Evolutionary conservation across 1,284 basidiomycete species (phyloP).

Genomic region (Puccinia polysora): DNA sequence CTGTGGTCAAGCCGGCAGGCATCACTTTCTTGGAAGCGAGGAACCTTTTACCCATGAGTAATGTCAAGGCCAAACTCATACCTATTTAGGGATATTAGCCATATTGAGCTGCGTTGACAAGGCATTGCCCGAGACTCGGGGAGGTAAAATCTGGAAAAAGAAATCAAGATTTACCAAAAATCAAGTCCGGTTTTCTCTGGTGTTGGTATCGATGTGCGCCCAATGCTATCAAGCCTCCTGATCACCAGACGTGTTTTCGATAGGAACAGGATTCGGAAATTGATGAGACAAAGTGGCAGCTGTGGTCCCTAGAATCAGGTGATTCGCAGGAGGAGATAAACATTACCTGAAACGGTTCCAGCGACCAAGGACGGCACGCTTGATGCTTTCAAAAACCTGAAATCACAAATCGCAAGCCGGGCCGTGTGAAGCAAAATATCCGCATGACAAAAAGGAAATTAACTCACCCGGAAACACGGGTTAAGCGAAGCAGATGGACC

Average conservation of each 20-base stretch:
- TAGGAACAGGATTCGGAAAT: no score
- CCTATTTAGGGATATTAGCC: neutral
- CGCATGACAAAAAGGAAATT: no score
- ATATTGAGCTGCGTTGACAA: neutral
- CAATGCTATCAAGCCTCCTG: constrained; percentile 31
- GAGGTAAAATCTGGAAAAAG: neutral
- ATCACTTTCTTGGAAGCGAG: constrained; percentile 28
- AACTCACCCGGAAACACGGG: no score
- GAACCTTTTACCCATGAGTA: constrained; percentile 33
- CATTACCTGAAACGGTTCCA: constrained; percentile 23
- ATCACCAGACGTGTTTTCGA: neutral
- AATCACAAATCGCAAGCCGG: neutral
- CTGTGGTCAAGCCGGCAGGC: constrained; percentile 38
- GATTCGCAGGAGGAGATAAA: neutral
- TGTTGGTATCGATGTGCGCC: constrained; percentile 31
- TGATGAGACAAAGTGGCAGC: neutral
- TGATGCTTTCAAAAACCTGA: constrained; percentile 28
- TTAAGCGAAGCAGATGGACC: no score
- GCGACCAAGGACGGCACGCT: constrained; percentile 33
- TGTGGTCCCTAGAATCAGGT: neutral
- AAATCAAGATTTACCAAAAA: constrained; percentile 13
- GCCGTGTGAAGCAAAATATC: no score
- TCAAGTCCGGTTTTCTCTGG: constrained; percentile 34
- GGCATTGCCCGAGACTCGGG: neutral
- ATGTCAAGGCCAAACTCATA: constrained; percentile 13